Evolutionary conservation across 148 eudicot species (phyloP).

Genomic region (Diospyros lotus): DNA sequence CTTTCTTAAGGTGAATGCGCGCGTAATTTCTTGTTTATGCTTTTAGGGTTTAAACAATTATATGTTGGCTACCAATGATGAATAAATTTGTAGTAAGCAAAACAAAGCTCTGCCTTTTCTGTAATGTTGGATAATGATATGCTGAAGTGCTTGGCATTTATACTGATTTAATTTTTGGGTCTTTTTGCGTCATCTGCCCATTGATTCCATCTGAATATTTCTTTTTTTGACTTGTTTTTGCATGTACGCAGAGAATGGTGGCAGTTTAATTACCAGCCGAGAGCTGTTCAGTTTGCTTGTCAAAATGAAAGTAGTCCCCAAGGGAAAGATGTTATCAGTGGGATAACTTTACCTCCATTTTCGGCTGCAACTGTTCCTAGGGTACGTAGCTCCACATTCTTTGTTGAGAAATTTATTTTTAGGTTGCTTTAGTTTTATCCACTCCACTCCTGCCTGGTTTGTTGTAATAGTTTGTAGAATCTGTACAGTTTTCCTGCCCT

Average conservation of each 20-base stretch:
- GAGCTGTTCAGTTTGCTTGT: conserved; percentile 50
- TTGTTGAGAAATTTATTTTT: conserved; percentile 5
- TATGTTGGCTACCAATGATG: neutral
- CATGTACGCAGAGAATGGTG: conserved; percentile 67
- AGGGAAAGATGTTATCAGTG: conserved; percentile 31
- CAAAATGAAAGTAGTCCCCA: conserved; percentile 34
- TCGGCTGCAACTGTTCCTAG: conserved; percentile 75
- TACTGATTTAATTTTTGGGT: neutral
- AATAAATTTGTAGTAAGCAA: too few relatives aligned
- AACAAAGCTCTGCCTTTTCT: too few relatives aligned
- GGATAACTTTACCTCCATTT: conserved; percentile 60
- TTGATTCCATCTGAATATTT: too few relatives aligned
- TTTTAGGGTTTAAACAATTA: neutral
- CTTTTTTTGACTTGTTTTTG: neutral
- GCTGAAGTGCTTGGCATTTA: neutral
- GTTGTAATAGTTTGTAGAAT: neutral
- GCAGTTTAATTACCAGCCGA: conserved; percentile 53
- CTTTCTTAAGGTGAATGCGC: conserved; percentile 55
- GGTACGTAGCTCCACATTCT: conserved; percentile 25
- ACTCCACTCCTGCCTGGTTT: neutral
- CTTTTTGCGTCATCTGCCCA: too few relatives aligned
- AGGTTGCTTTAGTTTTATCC: neutral
- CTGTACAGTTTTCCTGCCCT: neutral
- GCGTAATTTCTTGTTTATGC: neutral
- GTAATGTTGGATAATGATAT: too few relatives aligned